Conservation (phyloP, 345 rosid species). For the Hibiscus syriacus region DNA sequence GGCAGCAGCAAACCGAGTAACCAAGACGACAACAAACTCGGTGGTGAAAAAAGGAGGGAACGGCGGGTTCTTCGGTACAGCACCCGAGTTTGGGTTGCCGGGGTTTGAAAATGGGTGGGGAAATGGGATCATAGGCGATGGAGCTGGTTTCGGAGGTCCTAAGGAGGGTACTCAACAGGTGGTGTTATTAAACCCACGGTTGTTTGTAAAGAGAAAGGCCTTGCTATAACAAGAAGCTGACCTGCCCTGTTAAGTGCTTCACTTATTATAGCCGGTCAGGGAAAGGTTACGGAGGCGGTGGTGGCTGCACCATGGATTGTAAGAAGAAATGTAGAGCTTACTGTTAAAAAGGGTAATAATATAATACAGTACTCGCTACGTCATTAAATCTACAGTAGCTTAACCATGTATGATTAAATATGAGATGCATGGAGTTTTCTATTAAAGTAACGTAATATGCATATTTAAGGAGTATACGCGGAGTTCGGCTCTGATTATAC, state of each 20-base stretch:
- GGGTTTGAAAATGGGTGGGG: constrained; percentile 1
- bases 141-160: constrained; percentile 58
- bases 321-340: constrained; percentile 90
- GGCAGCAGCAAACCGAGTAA: too few species aligned
- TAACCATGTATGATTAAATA: background rate
- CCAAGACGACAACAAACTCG: constrained; percentile 16
- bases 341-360: constrained; percentile 23
- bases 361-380: background rate
- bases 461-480: background rate
- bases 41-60: constrained; percentile 21
- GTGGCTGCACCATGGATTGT: constrained; percentile 94
- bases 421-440: background rate
- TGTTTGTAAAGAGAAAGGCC: constrained; percentile 73
- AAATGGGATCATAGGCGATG: constrained; percentile 46
- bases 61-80: constrained; percentile 41
- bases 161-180: constrained; percentile 58
- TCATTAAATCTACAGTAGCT: background rate
- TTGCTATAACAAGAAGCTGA: constrained; percentile 73
- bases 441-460: background rate
- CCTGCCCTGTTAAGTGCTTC: constrained; percentile 94
- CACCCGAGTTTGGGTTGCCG: constrained; percentile 42
- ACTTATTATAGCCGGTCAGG: constrained; percentile 74
- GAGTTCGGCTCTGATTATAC: too few species aligned
- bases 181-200: constrained; percentile 57
- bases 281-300: constrained; percentile 76